Conservation (phyloP, 306 rosid species). For the Sphenostylis stenocarpa region DNA sequence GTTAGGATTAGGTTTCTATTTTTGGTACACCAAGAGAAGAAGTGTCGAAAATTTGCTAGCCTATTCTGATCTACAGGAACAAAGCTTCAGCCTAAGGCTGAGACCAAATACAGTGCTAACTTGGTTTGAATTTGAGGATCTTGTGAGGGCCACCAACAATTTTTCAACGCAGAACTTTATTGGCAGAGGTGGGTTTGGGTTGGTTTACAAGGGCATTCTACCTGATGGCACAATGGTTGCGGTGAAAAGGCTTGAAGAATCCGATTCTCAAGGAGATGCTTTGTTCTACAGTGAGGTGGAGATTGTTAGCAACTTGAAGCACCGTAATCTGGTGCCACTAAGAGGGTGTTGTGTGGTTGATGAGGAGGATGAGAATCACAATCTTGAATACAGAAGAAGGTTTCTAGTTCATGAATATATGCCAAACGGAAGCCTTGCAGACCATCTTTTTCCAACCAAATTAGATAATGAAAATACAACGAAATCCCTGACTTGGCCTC, state of each 20-base stretch:
- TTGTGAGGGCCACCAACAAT: slow-evolving; percentile 67
- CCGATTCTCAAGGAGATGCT: slow-evolving; percentile 66
- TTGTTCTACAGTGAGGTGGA: slow-evolving; percentile 87
- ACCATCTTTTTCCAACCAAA: slow-evolving; percentile 52
- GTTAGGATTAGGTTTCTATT: slow-evolving; percentile 49
- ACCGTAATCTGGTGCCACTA: slow-evolving; percentile 78
- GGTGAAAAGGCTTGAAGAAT: slow-evolving; percentile 75
- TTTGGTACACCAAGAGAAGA: slow-evolving; percentile 51
- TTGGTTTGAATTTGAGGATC: slow-evolving; percentile 87
- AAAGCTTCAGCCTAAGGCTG: slow-evolving; percentile 51
- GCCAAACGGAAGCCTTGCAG: slow-evolving; percentile 88
- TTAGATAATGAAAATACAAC: slow-evolving; percentile 33
- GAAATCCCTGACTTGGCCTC: slow-evolving; percentile 74
- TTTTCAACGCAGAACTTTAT: slow-evolving; percentile 74
- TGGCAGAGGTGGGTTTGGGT: slow-evolving; percentile 88
- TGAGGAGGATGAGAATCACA: slow-evolving; percentile 40
- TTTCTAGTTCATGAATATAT: slow-evolving; percentile 84
- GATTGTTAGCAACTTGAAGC: slow-evolving; percentile 85
- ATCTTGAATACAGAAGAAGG: slow-evolving; percentile 46
- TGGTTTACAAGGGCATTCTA: slow-evolving; percentile 73
- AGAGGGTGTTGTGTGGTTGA: slow-evolving; percentile 90
- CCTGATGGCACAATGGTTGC: slow-evolving; percentile 71
- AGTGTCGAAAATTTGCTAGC: slow-evolving; percentile 21
- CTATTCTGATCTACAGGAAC: slow-evolving; percentile 49
- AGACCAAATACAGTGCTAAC: slow-evolving; percentile 75